Conservation (phyloP, 75 land plant genomes). For the Azolla pinnata region DNA sequence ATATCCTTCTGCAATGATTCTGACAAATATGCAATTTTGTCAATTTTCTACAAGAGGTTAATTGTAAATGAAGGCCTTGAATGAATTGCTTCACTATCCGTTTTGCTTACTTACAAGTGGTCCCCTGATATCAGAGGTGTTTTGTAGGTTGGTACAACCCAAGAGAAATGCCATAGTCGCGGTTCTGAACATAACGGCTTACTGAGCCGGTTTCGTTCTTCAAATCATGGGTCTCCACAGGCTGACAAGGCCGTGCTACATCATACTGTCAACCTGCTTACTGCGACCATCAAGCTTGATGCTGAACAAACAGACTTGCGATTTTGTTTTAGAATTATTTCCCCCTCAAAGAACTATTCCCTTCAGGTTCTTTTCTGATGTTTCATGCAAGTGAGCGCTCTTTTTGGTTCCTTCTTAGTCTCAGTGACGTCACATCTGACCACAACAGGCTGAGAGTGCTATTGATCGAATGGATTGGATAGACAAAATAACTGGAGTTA, state of each 20-base stretch:
- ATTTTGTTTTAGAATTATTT: constrained; percentile 95
- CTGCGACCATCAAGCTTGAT: constrained; percentile 97
- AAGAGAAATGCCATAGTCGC: background rate
- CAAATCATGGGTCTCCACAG: constrained; percentile 69
- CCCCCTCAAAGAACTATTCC: constrained; percentile 88
- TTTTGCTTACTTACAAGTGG: no score
- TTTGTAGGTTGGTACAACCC: no score
- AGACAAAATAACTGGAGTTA: constrained; percentile 89
- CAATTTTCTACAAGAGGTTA: no score
- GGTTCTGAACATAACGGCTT: constrained; percentile 54
- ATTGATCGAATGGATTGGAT: constrained; percentile 94
- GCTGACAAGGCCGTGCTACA: constrained; percentile 91
- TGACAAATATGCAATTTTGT: background rate
- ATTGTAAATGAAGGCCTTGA: no score
- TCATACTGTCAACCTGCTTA: constrained; percentile 87
- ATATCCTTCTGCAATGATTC: background rate
- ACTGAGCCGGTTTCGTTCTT: constrained; percentile 69
- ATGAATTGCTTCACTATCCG: no score
- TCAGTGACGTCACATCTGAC: background rate
- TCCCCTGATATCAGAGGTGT: no score
- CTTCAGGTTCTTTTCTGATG: constrained; percentile 50
- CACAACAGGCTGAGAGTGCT: constrained; percentile 75
- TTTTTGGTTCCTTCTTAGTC: background rate
- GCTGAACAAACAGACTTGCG: constrained; percentile 96
- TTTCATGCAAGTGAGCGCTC: background rate